These are phyloP conservation scores for Epichloe sp. DNA, from an alignment of 2,329 filamentous ascomycete species.

Conservation along the genomic window DNA sequence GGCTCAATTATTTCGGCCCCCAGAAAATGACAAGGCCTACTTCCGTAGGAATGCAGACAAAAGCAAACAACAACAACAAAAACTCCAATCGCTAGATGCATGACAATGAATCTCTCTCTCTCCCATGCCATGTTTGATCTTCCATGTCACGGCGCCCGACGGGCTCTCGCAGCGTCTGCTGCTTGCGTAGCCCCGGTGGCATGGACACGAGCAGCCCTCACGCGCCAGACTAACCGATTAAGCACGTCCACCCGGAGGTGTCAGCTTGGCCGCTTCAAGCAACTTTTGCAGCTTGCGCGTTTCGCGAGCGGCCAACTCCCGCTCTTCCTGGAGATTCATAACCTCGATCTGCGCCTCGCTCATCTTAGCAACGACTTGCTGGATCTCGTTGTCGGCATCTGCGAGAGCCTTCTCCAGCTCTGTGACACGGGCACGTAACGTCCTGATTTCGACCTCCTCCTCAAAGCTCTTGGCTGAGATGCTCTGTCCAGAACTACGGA, in stretches of 20 bases:
- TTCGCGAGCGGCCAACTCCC: conserved; percentile 60
- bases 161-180: not conserved
- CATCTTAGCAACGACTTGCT: conserved; percentile 68
- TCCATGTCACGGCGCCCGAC: not conserved
- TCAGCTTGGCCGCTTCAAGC: conserved; percentile 50
- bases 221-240: not conserved
- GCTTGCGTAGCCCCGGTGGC: not conserved
- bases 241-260: conserved; percentile 20
- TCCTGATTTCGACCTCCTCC: conserved; percentile 60
- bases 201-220: not conserved
- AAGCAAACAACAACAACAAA: conserved; percentile 13
- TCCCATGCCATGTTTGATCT: not conserved
- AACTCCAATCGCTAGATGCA: conserved; percentile 28
- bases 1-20: not conserved
- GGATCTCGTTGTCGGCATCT: conserved; percentile 58
- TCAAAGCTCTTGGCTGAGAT: conserved; percentile 53
- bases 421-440: conserved; percentile 63
- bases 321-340: conserved; percentile 61
- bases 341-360: conserved; percentile 74
- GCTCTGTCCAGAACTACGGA: conserved; percentile 26
- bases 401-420: conserved; percentile 67
- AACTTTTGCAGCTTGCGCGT: conserved; percentile 56
- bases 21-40: conserved; percentile 4
- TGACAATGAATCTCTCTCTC: conserved; percentile 6
- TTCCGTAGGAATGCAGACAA: conserved; percentile 11